Evolutionary conservation across 2,329 filamentous ascomycete genomes (phyloP).

Genomic region (Colletotrichum musae): DNA sequence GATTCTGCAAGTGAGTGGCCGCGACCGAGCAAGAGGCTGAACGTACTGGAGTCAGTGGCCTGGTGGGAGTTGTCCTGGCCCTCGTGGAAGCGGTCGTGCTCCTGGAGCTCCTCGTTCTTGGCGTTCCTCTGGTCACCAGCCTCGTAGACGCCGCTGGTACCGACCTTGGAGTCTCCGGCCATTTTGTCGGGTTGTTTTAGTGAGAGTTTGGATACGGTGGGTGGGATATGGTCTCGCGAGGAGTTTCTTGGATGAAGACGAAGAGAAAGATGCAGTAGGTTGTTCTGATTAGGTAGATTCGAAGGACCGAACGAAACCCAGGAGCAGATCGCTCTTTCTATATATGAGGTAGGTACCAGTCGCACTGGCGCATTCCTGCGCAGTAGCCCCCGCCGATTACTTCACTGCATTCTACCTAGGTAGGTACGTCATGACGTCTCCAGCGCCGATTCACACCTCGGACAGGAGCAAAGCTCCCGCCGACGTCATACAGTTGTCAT

Average conservation of each 20-base stretch:
- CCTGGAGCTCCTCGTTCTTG: slow-evolving; percentile 62
- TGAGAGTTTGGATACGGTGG: neutral
- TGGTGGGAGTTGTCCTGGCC: slow-evolving; percentile 79
- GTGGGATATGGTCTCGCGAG: neutral
- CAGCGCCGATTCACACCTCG: slow-evolving; percentile 36
- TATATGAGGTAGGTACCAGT: neutral
- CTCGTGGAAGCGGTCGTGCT: slow-evolving; percentile 76
- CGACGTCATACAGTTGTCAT: slow-evolving; percentile 36
- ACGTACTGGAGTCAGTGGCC: slow-evolving; percentile 79
- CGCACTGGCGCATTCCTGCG: neutral
- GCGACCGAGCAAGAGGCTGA: neutral
- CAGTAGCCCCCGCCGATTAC: slow-evolving; percentile 20
- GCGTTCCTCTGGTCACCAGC: slow-evolving; percentile 81
- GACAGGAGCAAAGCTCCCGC: slow-evolving; percentile 27
- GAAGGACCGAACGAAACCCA: too few relatives aligned
- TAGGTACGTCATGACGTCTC: slow-evolving; percentile 37
- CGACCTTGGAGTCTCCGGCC: slow-evolving; percentile 74
- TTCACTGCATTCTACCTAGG: slow-evolving; percentile 11
- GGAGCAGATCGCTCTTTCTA: neutral
- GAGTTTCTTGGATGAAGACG: neutral
- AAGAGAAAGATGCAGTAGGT: neutral
- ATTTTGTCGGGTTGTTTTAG: slow-evolving; percentile 45
- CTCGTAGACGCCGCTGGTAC: slow-evolving; percentile 77
- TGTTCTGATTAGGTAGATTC: too few relatives aligned
- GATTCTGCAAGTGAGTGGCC: neutral